These are phyloP conservation scores for Ophiostoma fasciatum DNA, from an alignment of 2,329 filamentous ascomycete species.

Conservation along the genomic window DNA sequence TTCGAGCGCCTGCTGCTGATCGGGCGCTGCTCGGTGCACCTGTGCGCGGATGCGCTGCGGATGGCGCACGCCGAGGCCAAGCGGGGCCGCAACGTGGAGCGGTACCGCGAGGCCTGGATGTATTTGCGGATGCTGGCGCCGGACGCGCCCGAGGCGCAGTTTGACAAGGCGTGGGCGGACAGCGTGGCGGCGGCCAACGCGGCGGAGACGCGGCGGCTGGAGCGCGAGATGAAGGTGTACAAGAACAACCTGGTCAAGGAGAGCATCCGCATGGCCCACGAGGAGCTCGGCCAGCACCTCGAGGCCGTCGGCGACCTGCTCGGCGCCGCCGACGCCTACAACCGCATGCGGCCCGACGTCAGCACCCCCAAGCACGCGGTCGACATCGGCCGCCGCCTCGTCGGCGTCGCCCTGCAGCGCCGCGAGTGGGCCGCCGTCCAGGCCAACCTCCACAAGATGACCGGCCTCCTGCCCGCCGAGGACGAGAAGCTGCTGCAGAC, in stretches of 20 bases:
- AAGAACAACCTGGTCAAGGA: conserved; percentile 97
- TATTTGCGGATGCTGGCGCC: conserved; percentile 49
- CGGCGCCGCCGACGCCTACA: conserved; percentile 62
- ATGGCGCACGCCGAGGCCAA: conserved; percentile 65
- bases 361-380: conserved; percentile 70
- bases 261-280: conserved; percentile 83
- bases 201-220: conserved; percentile 58
- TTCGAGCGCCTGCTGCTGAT: conserved; percentile 72
- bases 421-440: conserved; percentile 61
- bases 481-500: conserved; percentile 34
- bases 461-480: conserved; percentile 26
- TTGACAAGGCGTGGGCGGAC: conserved; percentile 64
- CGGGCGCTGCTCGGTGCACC: conserved; percentile 58
- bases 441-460: conserved; percentile 47
- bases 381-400: conserved; percentile 66
- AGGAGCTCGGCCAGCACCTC: conserved; percentile 76
- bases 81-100: conserved; percentile 52
- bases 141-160: conserved; percentile 48
- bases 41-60: conserved; percentile 69
- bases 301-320: conserved; percentile 62
- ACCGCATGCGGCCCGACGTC: conserved; percentile 80
- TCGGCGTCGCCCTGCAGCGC: conserved; percentile 60
- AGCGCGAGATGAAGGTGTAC: conserved; percentile 76
- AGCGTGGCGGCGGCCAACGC: conserved; percentile 50
- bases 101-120: conserved; percentile 56